A percentile compares a stretch with the other conserved stretches of the same genome.
Conservation (phyloP, 2,329 filamentous ascomycete genomes). For the Huntiella abstrusa region DNA sequence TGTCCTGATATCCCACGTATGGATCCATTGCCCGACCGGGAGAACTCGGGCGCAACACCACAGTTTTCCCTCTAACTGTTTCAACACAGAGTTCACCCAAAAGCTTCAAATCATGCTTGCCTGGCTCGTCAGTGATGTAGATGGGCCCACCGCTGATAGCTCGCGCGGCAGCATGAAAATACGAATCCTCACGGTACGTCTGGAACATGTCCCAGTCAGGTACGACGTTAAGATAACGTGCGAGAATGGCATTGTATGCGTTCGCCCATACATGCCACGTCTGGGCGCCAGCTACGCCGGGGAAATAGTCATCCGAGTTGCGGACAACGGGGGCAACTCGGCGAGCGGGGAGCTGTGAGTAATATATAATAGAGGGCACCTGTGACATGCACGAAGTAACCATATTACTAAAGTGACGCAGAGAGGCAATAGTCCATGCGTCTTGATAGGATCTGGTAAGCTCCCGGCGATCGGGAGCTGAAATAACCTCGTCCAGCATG, state of each 20-base stretch:
- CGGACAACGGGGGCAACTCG: conserved; percentile 56
- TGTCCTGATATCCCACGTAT: conserved; percentile 60
- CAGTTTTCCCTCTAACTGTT: conserved; percentile 51
- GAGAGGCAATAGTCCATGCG: conserved; percentile 61
- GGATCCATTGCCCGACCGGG: conserved; percentile 53
- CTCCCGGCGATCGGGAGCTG: conserved; percentile 48
- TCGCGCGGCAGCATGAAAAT: conserved; percentile 76
- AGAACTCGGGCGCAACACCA: conserved; percentile 62
- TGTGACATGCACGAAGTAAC: conserved; percentile 93
- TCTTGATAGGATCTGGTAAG: conserved; percentile 65
- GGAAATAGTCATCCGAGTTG: conserved; percentile 88
- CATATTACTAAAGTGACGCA: conserved; percentile 59
- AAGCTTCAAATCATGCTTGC: conserved; percentile 55
- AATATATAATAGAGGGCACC: conserved; percentile 68
- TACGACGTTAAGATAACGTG: conserved; percentile 66
- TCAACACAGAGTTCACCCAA: conserved; percentile 66
- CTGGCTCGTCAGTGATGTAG: conserved; percentile 82
- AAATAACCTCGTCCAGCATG: conserved; percentile 57
- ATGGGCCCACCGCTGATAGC: conserved; percentile 83
- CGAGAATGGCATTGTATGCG: conserved; percentile 71
- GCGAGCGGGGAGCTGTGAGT: conserved; percentile 61
- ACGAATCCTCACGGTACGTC: conserved; percentile 46
- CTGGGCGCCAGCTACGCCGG: conserved; percentile 59
- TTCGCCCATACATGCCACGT: conserved; percentile 94
- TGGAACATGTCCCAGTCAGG: conserved; percentile 69